phyloP scores from a whole-genome alignment of 2,329 filamentous ascomycete species.

The Myriosclerotinia duriaeana region DNA sequence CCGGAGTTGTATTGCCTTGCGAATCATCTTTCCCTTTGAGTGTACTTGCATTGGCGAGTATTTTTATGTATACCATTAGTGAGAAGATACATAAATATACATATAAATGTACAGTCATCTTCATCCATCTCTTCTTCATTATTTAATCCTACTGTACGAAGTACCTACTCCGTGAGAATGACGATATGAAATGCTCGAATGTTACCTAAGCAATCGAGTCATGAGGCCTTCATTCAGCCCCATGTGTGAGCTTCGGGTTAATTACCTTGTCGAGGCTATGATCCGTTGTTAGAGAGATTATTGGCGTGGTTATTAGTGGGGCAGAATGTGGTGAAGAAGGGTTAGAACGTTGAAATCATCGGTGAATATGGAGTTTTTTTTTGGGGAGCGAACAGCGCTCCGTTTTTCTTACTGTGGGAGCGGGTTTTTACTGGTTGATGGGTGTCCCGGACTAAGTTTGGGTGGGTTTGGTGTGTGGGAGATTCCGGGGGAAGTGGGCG shows the following conservation, averaged over 20 bases:
- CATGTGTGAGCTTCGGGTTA: neutral
- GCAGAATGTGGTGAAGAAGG: neutral
- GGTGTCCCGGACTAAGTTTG: neutral
- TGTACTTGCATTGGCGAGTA: too few species aligned
- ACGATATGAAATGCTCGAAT: neutral
- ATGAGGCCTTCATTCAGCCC: neutral
- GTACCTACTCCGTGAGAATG: too few species aligned
- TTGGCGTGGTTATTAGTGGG: constrained; percentile 1
- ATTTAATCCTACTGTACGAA: too few species aligned
- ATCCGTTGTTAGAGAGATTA: constrained; percentile 4
- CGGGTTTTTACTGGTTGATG: neutral
- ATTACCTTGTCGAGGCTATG: constrained; percentile 5
- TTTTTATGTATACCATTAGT: neutral
- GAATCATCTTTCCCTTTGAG: neutral
- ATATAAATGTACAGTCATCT: too few species aligned
- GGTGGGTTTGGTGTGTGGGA: neutral
- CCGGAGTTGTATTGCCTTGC: neutral
- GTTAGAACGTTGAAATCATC: neutral
- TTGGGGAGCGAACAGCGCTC: neutral
- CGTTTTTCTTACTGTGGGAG: neutral
- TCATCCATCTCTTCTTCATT: too few species aligned
- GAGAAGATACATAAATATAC: neutral
- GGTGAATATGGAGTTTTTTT: too few species aligned
- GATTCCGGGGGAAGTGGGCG: neutral
- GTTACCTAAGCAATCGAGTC: constrained; percentile 11